phyloP scores from a whole-genome alignment of 83 land plant species.

The Diphasiastrum complanatum region DNA sequence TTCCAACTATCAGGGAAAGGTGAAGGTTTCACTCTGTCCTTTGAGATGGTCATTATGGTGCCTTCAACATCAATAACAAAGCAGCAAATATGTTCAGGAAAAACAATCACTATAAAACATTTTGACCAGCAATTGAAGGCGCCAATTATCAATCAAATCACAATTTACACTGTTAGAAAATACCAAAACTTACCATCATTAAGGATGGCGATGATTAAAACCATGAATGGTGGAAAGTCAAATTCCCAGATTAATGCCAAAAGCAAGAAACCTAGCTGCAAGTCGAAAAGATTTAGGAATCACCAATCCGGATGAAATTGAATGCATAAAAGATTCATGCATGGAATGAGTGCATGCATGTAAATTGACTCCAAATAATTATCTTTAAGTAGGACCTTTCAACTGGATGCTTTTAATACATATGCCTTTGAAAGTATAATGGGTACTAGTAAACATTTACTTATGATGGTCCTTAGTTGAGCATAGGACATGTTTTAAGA shows the following conservation, averaged over 20 bases:
- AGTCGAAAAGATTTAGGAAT: background rate
- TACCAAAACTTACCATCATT: constrained; percentile 44
- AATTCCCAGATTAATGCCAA: constrained; percentile 58
- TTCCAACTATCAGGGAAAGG: constrained; percentile 79
- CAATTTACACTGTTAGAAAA: background rate
- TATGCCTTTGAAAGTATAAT: no score
- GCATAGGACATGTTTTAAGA: no score
- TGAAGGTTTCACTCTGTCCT: constrained; percentile 63
- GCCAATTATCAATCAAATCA: background rate
- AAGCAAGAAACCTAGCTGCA: constrained; percentile 56
- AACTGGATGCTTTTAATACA: no score
- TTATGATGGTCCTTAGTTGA: no score
- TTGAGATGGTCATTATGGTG: constrained; percentile 67
- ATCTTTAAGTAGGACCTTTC: no score
- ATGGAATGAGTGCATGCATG: no score
- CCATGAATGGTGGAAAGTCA: constrained; percentile 65
- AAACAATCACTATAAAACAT: background rate
- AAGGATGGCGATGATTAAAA: constrained; percentile 57
- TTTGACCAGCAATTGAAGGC: constrained; percentile 1
- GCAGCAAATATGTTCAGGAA: background rate
- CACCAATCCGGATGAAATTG: background rate
- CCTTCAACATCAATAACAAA: constrained; percentile 24
- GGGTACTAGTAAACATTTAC: no score
- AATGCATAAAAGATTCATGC: background rate
- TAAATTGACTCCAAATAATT: no score